These are phyloP conservation scores for Cenchrus fungigraminus DNA, from an alignment of 176 grass and related monocot genomes.

Conservation along the genomic window DNA sequence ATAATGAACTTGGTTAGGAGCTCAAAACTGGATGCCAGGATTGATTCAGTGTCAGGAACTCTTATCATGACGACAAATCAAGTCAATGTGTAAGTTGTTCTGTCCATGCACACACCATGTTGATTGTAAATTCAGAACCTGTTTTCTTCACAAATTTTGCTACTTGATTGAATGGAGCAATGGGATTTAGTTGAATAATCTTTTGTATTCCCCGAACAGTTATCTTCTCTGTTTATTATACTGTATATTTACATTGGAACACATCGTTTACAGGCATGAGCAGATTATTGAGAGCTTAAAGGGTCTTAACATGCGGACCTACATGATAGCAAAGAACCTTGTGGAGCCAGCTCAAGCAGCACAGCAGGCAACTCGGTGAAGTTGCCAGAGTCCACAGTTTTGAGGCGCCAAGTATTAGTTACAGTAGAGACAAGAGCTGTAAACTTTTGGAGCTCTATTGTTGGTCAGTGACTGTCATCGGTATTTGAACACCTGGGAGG, in stretches of 20 bases:
- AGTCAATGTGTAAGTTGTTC: conserved; percentile 82
- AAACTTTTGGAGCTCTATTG: conserved; percentile 4
- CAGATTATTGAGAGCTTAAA: conserved; percentile 88
- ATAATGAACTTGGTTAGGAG: conserved; percentile 89
- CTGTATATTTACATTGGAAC: neutral
- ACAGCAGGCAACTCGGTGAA: conserved; percentile 58
- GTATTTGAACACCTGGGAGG: conserved; percentile 8
- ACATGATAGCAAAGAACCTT: conserved; percentile 88
- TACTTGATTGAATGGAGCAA: neutral
- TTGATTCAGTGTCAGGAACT: conserved; percentile 81
- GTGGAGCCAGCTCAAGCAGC: conserved; percentile 85
- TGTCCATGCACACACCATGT: neutral
- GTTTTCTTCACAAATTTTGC: neutral
- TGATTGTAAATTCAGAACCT: neutral
- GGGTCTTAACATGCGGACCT: conserved; percentile 81
- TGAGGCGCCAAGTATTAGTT: conserved; percentile 8
- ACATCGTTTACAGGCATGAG: conserved; percentile 66
- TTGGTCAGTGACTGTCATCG: neutral
- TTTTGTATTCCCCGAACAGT: neutral
- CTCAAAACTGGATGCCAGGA: conserved; percentile 92
- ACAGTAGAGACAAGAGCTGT: neutral
- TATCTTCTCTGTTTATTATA: neutral
- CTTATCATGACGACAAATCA: conserved; percentile 77
- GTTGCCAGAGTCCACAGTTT: conserved; percentile 18
- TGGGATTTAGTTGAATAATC: neutral